Evolutionary conservation across 2,329 filamentous ascomycete species (phyloP).

Genomic region (Penicillium sp.): DNA sequence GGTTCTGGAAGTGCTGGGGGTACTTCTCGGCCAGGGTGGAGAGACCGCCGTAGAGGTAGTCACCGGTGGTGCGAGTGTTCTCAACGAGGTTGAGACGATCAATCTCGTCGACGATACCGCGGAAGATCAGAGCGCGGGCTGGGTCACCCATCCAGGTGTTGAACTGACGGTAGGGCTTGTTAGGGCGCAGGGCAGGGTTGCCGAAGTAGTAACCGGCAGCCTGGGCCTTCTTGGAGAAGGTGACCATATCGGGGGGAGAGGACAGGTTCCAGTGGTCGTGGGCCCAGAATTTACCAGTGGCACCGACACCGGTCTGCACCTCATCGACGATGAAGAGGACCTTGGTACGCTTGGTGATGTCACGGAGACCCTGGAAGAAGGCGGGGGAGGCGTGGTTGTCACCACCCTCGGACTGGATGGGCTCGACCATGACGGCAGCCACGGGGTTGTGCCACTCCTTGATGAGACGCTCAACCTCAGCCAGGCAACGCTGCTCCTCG

Average conservation of each 20-base stretch:
- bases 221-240: slow-evolving; percentile 93
- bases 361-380: slow-evolving; percentile 82
- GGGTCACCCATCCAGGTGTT: slow-evolving; percentile 98
- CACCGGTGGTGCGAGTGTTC: slow-evolving; percentile 71
- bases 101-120: slow-evolving; percentile 78
- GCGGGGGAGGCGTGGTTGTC: slow-evolving; percentile 87
- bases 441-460: slow-evolving; percentile 73
- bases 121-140: slow-evolving; percentile 77
- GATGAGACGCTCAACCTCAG: slow-evolving; percentile 79
- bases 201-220: slow-evolving; percentile 90
- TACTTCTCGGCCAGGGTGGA: slow-evolving; percentile 65
- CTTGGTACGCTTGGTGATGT: slow-evolving; percentile 62
- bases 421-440: slow-evolving; percentile 79
- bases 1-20: slow-evolving; percentile 73
- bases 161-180: slow-evolving; percentile 93
- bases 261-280: slow-evolving; percentile 89
- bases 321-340: slow-evolving; percentile 89
- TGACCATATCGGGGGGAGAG: slow-evolving; percentile 84
- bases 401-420: slow-evolving; percentile 88
- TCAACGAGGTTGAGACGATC: slow-evolving; percentile 71
- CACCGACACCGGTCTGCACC: slow-evolving; percentile 88
- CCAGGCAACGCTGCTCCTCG: slow-evolving; percentile 75
- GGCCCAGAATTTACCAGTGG: slow-evolving; percentile 93
- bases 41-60: slow-evolving; percentile 71
- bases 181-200: slow-evolving; percentile 73